These are phyloP conservation scores for Mycena belliarum DNA, from an alignment of 768 basidiomycete species.

Conservation along the genomic window DNA sequence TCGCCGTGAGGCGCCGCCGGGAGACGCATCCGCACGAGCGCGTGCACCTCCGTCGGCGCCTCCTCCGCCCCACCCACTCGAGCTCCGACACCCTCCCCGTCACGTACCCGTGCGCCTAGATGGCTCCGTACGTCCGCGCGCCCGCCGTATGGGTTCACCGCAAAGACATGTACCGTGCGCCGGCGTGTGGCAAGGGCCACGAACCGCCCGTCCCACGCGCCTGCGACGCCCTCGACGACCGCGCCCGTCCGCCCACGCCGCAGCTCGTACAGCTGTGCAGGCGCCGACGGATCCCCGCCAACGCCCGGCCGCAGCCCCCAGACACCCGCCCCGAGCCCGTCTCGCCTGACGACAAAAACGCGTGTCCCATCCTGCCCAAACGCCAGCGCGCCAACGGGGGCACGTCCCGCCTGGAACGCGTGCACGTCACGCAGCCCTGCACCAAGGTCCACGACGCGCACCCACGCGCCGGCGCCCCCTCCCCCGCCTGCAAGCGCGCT, in stretches of 20 bases:
- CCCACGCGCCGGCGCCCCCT: conserved; percentile 5
- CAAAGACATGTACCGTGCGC: conserved; percentile 70
- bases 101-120: conserved; percentile 56
- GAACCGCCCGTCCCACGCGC: background rate
- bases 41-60: conserved; percentile 49
- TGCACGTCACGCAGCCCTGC: conserved; percentile 4
- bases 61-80: background rate
- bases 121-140: conserved; percentile 63
- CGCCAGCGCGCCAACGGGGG: conserved; percentile 4
- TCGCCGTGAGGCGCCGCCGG: background rate
- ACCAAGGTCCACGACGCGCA: conserved; percentile 14
- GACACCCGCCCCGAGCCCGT: conserved; percentile 16
- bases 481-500: background rate
- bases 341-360: conserved; percentile 14
- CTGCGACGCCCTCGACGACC: background rate
- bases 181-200: conserved; percentile 31
- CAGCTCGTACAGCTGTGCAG: conserved; percentile 12
- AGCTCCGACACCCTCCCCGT: conserved; percentile 37
- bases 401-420: conserved; percentile 8
- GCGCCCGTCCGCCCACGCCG: conserved; percentile 20
- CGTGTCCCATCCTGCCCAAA: conserved; percentile 12
- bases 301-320: conserved; percentile 4
- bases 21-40: conserved; percentile 55
- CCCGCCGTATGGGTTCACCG: conserved; percentile 37
- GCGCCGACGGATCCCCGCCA: background rate